Evolutionary conservation across 768 basidiomycete genomes (phyloP), one percentile per base, ranked within the genome.

Genomic region (Tylopilus vinaceipallidus): DNA sequence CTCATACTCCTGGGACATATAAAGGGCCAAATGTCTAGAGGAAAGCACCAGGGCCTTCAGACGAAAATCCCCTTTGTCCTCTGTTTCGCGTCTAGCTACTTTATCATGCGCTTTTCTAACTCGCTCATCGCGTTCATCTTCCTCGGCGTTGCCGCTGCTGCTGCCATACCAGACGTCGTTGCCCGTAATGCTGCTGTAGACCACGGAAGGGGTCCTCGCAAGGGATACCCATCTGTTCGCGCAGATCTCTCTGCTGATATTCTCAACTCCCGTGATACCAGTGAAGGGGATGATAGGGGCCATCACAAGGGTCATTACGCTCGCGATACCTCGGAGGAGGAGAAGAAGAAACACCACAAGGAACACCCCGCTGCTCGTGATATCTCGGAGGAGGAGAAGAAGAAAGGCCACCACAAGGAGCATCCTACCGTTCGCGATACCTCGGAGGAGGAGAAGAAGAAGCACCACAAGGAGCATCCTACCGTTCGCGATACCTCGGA

Each of bases 31-130:
- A 37, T 11, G 13, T n/a, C 3, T 9, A 11, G 12, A 29, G 30
- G 12, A 29, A 36, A 29, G 11, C 1, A 19, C 6, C 36, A 45
- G 42, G 16, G 19, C 9, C 17, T 36, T 36, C 46, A 11, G 23
- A 42, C 34, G 22, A 11, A 38, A 38, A 16, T 20, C 13, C 13
- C 16, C 11, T 12, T 42, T 29, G 30, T 29, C 32, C 35, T 45
- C 27, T 35, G 4, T 17, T 39, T 43, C 26, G 16, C 12, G 6
- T 19, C 4, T 29, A 23, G 20, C 1, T 8, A n/a, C 13, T 24
- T 45, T 43, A 51, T 51, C 49, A 54, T 52, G 53, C 53, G 36
- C 29, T 42, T 54, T 30, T 13, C 36, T 22, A 37, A 45, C 9
- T 47, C 53, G n/a, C 39, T 54, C 24, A 4, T 54, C 26, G 49